Conservation (phyloP, 306 rosid species). For the Prunus persica region Prunus_persica_NCBIv2 NC_034013.1:14650501-14651000, state of each 20-base stretch:
- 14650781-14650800: conserved; percentile 42
- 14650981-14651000: conserved; percentile 64
- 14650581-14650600: conserved; percentile 1
- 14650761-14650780: conserved; percentile 8
- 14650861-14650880: conserved; percentile 85
- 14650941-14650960: conserved; percentile 83
- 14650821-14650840: conserved; percentile 89
- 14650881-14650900: conserved; percentile 75
- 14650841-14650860: conserved; percentile 90
- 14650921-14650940: conserved; percentile 92
- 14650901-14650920: conserved; percentile 82
- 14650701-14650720: not conserved
- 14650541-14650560: not conserved
- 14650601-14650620: too few species aligned
- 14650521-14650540: not conserved
- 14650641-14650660: not conserved
- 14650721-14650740: not conserved
- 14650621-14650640: too few species aligned
- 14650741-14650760: not conserved
- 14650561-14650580: not conserved
- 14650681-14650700: too few species aligned
- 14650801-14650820: conserved; percentile 64
- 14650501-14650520: not conserved
- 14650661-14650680: not conserved
- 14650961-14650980: conserved; percentile 89